Evolutionary conservation across 2,329 filamentous ascomycete species (phyloP).

Genomic region (Ramularia endophylla): DNA sequence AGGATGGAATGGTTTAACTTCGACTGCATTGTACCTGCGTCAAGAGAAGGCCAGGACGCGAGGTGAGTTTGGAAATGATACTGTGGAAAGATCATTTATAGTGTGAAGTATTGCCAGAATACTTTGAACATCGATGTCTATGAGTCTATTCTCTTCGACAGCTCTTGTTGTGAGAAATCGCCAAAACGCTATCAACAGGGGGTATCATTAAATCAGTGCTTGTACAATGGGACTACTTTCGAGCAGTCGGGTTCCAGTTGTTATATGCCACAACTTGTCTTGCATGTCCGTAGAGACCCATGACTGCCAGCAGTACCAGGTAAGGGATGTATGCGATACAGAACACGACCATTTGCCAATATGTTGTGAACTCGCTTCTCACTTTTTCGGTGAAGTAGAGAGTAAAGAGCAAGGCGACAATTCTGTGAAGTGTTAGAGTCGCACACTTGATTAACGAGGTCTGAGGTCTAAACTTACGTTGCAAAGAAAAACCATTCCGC

Average conservation of each 20-base stretch:
- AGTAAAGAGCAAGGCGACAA: constrained; percentile 40
- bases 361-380: constrained; percentile 41
- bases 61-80: too few relatives aligned
- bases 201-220: too few relatives aligned
- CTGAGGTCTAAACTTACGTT: constrained; percentile 10
- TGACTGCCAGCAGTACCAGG: constrained; percentile 39
- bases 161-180: too few relatives aligned
- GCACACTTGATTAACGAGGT: background rate
- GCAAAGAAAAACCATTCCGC: constrained; percentile 40
- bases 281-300: constrained; percentile 44
- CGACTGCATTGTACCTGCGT: too few relatives aligned
- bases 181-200: too few relatives aligned
- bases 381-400: constrained; percentile 43
- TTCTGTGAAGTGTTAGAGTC: constrained; percentile 11
- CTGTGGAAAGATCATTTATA: too few relatives aligned
- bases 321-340: constrained; percentile 41
- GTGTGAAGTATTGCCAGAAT: too few relatives aligned
- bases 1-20: too few relatives aligned
- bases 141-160: too few relatives aligned
- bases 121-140: too few relatives aligned
- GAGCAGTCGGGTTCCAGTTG: constrained; percentile 45
- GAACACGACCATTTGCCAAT: constrained; percentile 39
- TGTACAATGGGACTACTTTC: constrained; percentile 12
- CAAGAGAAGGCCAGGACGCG: too few relatives aligned
- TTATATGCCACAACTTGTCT: constrained; percentile 42